Evolutionary conservation across 225 moss, liverwort and hornwort species (phyloP), one percentile per base, ranked within the genome.

Genomic region (Asterella californica): DNA sequence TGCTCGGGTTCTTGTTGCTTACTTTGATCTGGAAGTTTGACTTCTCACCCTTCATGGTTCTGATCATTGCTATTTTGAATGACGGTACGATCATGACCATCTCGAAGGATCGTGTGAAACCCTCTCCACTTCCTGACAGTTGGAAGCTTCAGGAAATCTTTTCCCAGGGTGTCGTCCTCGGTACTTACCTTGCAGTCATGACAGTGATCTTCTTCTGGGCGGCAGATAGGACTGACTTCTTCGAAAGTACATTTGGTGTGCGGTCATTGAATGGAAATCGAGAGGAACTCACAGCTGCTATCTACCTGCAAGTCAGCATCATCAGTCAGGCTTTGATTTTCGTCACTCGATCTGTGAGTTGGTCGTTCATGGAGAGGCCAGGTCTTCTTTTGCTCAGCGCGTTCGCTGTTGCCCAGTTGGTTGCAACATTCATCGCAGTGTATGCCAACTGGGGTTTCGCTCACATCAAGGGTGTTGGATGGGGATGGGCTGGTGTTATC

Each of bases 361-460:
- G 79, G 79, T 79, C 69, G 7, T 79, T 50, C 47, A 24, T 79
- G 49, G 79, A 79, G 52, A 66, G 79, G 24, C 79, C 79, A 7
- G 79, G 79, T 25, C 2, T 34, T 15, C 69, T 79, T 15, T 65
- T 79, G 15, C 8, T 79, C 42, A 11, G n/a, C 2, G 79, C 79
- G 6, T 79, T 79, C 79, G 27, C 22, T n/a, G 70, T 79, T 32
- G 79, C 79, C 25, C 79, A 79, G 30, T n/a, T 79, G 52, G 79
- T 86, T 42, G 86, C 86, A 66, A 86, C 86, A n/a, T 70, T 86
- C 15, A 33, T 86, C 46, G 86, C 86, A 17, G 86, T 86, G 66
- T 86, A 86, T 75, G 86, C 81, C 33, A 55, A 83, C 52, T 81
- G 76, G 80, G 25, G 42, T 30, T 83, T 86, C 74, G 86, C 86